A percentile compares a stretch with the other conserved stretches of the same genome.
phyloP scores from a whole-genome alignment of 768 basidiomycete genomes.

The Amanita fuliginea region DNA sequence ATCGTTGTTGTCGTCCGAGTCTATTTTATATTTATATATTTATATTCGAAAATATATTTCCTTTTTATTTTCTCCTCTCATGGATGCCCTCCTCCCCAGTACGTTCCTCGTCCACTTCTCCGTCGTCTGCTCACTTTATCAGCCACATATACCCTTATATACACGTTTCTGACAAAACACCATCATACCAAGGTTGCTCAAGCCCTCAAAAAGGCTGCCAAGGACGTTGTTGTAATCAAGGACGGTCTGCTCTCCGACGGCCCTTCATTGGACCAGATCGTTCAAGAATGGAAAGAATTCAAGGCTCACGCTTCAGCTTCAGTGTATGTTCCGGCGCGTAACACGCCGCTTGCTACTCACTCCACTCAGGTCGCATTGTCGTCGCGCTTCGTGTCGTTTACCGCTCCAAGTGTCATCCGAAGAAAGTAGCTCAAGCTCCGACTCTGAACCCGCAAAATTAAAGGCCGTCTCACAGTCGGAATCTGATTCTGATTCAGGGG shows the following conservation, averaged over 20 bases:
- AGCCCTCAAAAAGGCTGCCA: slow-evolving; percentile 66
- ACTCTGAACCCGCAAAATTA: background rate
- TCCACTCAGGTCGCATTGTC: background rate
- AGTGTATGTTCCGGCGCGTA: slow-evolving; percentile 4
- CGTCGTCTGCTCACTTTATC: background rate
- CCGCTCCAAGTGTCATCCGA: no score
- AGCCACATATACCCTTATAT: slow-evolving; percentile 72
- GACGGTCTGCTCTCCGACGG: slow-evolving; percentile 37
- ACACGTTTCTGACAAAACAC: slow-evolving; percentile 58
- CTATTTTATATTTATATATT: slow-evolving; percentile 13
- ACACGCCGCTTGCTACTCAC: background rate
- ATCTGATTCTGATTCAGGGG: slow-evolving; percentile 18
- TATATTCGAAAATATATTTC: background rate
- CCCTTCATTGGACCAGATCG: slow-evolving; percentile 51
- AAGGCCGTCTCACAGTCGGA: slow-evolving; percentile 11
- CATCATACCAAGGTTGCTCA: slow-evolving; percentile 62
- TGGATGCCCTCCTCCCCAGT: slow-evolving; percentile 38
- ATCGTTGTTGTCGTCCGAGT: slow-evolving; percentile 30
- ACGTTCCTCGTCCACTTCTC: background rate
- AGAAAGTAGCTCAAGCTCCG: slow-evolving; percentile 15
- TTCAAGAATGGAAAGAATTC: slow-evolving; percentile 50
- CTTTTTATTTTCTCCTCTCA: slow-evolving; percentile 8
- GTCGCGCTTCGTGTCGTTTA: no score
- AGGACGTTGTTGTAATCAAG: slow-evolving; percentile 39
- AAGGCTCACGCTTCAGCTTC: slow-evolving; percentile 11